Percentiles rank a stretch among this genome's conserved stretches.
phyloP scores from a whole-genome alignment of 2,329 filamentous ascomycete genomes.

The Harringtonia aguacate region DNA sequence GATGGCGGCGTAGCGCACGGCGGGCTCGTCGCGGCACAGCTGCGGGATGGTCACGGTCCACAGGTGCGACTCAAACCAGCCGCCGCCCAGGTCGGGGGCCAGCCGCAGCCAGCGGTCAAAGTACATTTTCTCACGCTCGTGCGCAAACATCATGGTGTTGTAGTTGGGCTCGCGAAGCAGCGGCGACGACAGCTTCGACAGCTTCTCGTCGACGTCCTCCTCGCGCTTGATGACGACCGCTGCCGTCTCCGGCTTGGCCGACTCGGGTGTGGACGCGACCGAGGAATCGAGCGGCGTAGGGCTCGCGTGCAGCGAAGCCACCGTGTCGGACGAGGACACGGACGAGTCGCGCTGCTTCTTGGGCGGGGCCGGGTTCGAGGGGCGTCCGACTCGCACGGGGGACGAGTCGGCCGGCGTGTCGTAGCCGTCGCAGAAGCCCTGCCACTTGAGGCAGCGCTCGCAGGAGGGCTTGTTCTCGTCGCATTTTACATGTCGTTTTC shows the following conservation, averaged over 20 bases:
- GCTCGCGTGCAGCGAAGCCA: background rate
- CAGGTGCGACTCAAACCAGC: conserved; percentile 21
- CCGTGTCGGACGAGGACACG: conserved; percentile 1
- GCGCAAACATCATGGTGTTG: conserved; percentile 9
- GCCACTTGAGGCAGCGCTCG: conserved; percentile 18
- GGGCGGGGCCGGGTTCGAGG: no score
- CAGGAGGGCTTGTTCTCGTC: conserved; percentile 20
- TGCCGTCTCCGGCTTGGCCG: background rate
- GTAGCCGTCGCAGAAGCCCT: conserved; percentile 21
- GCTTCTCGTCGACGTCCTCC: no score
- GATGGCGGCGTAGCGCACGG: conserved; percentile 25
- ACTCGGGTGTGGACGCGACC: background rate
- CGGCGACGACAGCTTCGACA: background rate
- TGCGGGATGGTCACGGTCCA: conserved; percentile 24
- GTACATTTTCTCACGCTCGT: conserved; percentile 15
- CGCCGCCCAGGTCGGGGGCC: conserved; percentile 15
- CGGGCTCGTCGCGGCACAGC: conserved; percentile 20
- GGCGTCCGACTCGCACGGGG: no score
- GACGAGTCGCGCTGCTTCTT: background rate
- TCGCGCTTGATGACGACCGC: background rate
- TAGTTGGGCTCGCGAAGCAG: conserved; percentile 7
- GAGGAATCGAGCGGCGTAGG: background rate
- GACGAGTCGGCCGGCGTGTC: background rate
- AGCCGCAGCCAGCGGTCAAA: conserved; percentile 17
- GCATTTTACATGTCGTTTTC: conserved; percentile 15